Base-by-base conservation (phyloP, 768 basidiomycete genomes). In the Naganishia vishniacii region DNA sequence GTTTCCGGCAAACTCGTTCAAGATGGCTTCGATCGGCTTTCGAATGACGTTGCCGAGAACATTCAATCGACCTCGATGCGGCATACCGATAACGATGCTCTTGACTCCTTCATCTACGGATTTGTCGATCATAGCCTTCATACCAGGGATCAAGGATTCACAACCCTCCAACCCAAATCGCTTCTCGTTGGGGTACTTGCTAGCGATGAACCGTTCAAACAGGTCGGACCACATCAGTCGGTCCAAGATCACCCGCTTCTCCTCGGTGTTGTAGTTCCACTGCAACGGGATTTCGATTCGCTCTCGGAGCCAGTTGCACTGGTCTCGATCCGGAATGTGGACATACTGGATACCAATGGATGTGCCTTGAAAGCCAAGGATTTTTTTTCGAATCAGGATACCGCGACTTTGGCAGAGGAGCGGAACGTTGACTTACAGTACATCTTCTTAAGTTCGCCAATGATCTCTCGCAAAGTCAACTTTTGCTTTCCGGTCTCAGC, bases 151-250 rank as follows among this genome's bases (percentile, higher is more conserved):
- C 70, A 99, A 86, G 29, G 91, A 84, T 79, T 99, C 95, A 78
- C 92, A 95, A 61, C 95, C 95, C 79, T 99, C 95, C 45, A 99
- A 84, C 78, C 95, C 95, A 79, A 99, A 99, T 48, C 95, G 88
- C 80, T 99, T 99, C 82, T 99, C 95, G 80, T 97, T 99, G 70
- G 95, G 95, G 80, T 90, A 95, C 78, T 98, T 99, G 83, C 85
- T 89, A 23, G 92, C 88, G 68, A 99, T 92, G 83, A 97, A 99
- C 73, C 92, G 92, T 78, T 99, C 95, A 73, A 98, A 98, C 4
- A 89, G 88, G 72, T 98, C 95, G n/a, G 94, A 98, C 95, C 95
- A 99, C 76, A 98, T 97, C 71, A 97, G 87, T 66, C 95, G 89
- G 80, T 99, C 95, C 62, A 99, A 84, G 68, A 99, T 93, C 89